Evolutionary conservation across 2,329 filamentous ascomycete species (phyloP).

Genomic region (Cytospora piceicola): DNA sequence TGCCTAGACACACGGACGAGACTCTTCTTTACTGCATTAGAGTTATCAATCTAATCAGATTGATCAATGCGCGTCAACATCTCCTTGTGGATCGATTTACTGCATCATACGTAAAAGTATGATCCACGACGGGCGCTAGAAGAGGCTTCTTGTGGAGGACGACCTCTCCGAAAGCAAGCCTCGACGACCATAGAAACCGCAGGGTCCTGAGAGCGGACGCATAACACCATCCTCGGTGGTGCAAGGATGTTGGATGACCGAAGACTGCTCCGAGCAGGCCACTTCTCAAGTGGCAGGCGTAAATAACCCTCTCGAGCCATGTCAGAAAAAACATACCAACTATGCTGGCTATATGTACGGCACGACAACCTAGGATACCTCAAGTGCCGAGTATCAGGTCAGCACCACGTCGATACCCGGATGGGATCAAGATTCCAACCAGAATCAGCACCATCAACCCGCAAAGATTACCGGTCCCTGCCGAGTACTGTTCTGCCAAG

Average conservation of each 20-base stretch:
- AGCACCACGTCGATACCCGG: no score
- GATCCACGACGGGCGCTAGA: neutral
- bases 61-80: constrained; percentile 14
- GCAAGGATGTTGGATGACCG: no score
- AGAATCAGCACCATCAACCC: no score
- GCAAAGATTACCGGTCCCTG: no score
- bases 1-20: neutral
- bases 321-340: no score
- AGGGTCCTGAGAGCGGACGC: neutral
- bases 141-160: constrained; percentile 2
- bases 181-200: neutral
- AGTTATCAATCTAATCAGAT: constrained; percentile 29
- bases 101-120: constrained; percentile 17
- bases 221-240: no score
- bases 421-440: no score
- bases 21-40: neutral
- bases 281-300: neutral
- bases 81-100: constrained; percentile 8
- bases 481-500: no score
- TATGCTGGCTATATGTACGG: no score
- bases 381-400: no score
- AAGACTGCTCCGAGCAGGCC: neutral
- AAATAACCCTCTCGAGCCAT: no score
- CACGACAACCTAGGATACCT: no score
- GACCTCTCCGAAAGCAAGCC: neutral